Base-by-base conservation (phyloP, 352 stramenopile genomes). In the Globisporangium abappressorium region DNA sequence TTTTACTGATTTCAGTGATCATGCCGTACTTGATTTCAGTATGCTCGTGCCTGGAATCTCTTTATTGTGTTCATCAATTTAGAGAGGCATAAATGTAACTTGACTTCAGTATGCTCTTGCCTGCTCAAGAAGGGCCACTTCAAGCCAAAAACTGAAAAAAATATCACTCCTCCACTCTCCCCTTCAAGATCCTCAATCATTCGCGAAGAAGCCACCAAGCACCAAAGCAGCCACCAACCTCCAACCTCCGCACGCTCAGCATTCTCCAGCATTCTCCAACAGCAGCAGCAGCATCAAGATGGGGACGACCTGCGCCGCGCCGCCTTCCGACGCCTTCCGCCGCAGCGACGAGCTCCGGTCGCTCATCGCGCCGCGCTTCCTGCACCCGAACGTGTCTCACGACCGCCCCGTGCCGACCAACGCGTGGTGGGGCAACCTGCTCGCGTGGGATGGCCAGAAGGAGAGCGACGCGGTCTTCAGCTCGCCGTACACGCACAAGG, bases 341-440 rank as follows among this genome's bases (percentile, higher is more conserved):
- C 79, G 70, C 41, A 86, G 81, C 3, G 78, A 82, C 14, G 82
- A 74, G 36, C 66, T 92, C 34, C 59, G 79, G 54, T 65, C 69
- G 59, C 81, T 92, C 71, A 81, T 87, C 61, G 68, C 70, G 11
- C 84, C 84, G 38, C 74, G 71, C 59, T 84, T 82, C 69, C 51
- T 91, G 49, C 64, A 70, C 20, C 62, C 65, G 9, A 58, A 72
- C 46, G 14, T 61, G 20, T 72, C 71, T 30, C 62, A 30, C 28
- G n/a, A 74, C 20, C 65, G 47, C 46, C 78, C 84, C 15, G 72
- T 95, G 58, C 85, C 87, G 14, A 95, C 87, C 15, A 95, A 95
- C 68, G 80, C 84, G 12, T 95, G 87, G 87, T 95, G 87, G 87
- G 87, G 87, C 60, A 95, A 95, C 64, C 73, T 95, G 54, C 67